These are phyloP conservation scores for Angophora floribunda DNA, from an alignment of 345 rosid genomes.

Conservation along the genomic window DNA sequence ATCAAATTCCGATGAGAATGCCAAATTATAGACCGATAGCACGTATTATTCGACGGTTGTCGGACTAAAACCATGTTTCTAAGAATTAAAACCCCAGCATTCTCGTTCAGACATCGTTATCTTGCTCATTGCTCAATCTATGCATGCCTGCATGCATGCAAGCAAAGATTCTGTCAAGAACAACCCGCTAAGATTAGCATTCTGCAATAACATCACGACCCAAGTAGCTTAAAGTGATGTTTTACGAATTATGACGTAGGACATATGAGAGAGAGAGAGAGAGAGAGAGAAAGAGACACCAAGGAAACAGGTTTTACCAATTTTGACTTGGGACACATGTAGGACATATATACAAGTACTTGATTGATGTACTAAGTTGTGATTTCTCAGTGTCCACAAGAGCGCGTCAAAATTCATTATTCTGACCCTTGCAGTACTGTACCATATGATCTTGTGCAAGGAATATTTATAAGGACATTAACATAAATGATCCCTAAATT, in stretches of 20 bases:
- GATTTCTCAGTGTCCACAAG: neutral
- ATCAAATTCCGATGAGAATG: neutral
- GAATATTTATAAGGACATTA: neutral
- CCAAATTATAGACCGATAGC: neutral
- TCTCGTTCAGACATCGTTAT: neutral
- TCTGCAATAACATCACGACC: neutral
- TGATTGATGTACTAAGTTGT: neutral
- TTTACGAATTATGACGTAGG: neutral
- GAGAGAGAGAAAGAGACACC: neutral
- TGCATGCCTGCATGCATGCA: neutral
- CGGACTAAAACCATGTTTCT: neutral
- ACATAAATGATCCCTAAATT: too few species aligned
- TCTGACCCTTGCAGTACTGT: neutral
- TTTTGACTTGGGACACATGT: neutral
- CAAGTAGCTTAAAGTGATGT: neutral
- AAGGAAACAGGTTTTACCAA: neutral
- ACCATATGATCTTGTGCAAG: neutral
- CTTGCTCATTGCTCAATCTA: neutral
- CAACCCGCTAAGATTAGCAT: neutral
- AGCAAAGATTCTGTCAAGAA: neutral
- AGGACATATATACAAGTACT: neutral
- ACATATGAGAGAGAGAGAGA: neutral
- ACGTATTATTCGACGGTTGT: neutral
- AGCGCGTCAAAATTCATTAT: neutral
- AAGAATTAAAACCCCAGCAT: neutral